Conservation (phyloP, 2,329 filamentous ascomycete species). For the Aureobasidium sp. region DNA sequence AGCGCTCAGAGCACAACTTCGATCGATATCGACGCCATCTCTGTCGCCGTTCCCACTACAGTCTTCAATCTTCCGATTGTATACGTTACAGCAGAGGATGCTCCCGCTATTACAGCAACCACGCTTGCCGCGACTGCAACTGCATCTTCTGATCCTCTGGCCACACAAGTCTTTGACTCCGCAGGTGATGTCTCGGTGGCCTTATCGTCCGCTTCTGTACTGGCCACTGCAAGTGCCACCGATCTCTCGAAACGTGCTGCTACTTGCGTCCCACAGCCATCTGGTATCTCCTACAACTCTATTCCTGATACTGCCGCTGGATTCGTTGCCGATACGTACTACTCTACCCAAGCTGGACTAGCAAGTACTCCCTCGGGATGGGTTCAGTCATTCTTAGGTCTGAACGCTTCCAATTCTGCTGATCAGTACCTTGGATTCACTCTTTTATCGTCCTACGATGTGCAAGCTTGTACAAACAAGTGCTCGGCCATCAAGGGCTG, state of each 20-base stretch:
- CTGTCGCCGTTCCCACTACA: neutral
- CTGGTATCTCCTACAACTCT: constrained; percentile 14
- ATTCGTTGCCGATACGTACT: neutral
- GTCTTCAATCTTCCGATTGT: neutral
- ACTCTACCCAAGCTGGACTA: neutral
- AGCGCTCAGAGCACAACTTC: neutral
- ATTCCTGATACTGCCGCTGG: constrained; percentile 3
- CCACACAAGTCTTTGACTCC: neutral
- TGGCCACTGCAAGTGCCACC: neutral
- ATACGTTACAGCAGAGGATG: neutral
- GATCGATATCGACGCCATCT: neutral
- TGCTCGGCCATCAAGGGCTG: constrained; percentile 13
- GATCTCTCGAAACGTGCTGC: neutral
- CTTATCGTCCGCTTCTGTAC: neutral
- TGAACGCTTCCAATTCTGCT: constrained; percentile 13
- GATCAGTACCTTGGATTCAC: constrained; percentile 14
- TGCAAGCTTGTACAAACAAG: constrained; percentile 2
- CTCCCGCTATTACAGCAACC: neutral
- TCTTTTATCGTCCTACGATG: constrained; percentile 9
- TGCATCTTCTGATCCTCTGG: neutral
- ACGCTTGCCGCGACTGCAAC: neutral
- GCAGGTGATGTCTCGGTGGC: neutral
- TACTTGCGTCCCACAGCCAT: neutral
- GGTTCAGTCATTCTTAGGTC: constrained; percentile 9
- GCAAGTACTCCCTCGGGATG: constrained; percentile 5